These are phyloP conservation scores for Tephrocybe sp. DNA, from an alignment of 768 basidiomycete species.

Conservation along the genomic window DNA sequence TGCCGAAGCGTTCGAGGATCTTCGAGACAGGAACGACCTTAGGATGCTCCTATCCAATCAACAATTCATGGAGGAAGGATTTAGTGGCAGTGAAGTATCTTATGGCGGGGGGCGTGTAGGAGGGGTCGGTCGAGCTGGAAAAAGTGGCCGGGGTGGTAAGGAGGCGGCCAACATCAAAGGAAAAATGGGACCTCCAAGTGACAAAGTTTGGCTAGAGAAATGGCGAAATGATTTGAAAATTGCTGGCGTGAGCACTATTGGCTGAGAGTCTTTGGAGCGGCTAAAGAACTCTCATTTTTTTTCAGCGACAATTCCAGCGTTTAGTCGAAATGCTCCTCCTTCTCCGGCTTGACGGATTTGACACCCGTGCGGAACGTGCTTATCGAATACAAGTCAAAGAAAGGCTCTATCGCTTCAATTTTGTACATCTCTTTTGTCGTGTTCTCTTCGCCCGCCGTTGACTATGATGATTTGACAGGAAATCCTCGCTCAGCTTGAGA, in stretches of 20 bases:
- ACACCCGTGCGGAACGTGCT: slow-evolving; percentile 54
- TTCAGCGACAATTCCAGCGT: slow-evolving; percentile 89
- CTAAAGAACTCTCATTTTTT: slow-evolving; percentile 7
- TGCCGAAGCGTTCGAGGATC: slow-evolving; percentile 95
- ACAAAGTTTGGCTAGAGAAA: slow-evolving; percentile 75
- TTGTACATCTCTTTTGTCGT: slow-evolving; percentile 49
- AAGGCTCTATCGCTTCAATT: slow-evolving; percentile 93
- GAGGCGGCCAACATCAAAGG: slow-evolving; percentile 35
- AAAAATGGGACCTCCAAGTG: slow-evolving; percentile 75
- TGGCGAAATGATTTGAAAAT: slow-evolving; percentile 87
- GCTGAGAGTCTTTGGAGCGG: slow-evolving; percentile 1
- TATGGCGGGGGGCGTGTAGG: slow-evolving; percentile 53
- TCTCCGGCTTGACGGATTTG: slow-evolving; percentile 61
- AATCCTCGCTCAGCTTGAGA: slow-evolving; percentile 83
- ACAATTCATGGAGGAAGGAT: slow-evolving; percentile 72
- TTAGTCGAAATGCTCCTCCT: slow-evolving; percentile 91
- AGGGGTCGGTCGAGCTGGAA: slow-evolving; percentile 42
- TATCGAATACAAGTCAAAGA: slow-evolving; percentile 94
- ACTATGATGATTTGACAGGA: slow-evolving; percentile 50
- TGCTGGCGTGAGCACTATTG: slow-evolving; percentile 62
- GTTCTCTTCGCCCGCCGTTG: background rate
- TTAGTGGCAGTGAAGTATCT: slow-evolving; percentile 45
- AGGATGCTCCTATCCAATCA: slow-evolving; percentile 66
- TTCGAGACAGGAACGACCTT: slow-evolving; percentile 91
- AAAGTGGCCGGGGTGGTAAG: slow-evolving; percentile 33